Evolutionary conservation across 768 basidiomycete species (phyloP), one percentile per base, ranked within the genome.

Genomic region (Tylopilus sp.): DNA sequence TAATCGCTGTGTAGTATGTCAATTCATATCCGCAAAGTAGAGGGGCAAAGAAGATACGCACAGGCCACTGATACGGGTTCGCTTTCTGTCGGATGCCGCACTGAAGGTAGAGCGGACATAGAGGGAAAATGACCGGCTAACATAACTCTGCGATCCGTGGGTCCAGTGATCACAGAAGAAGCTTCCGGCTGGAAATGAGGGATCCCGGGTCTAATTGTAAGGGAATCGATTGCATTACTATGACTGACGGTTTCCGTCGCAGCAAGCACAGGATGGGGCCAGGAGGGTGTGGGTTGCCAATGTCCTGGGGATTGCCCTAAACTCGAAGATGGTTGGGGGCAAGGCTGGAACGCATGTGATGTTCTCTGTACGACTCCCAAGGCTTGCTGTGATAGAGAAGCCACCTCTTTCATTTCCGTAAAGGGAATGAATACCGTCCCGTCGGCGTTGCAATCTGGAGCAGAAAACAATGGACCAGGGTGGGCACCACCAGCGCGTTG

Each of bases 1-100:
- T 14, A 13, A 48, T 25, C 11, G 54, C 63, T 67, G 46, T 46
- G 22, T 24, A 41, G 45, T 5, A n/a, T 17, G 34, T 60, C 19
- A 67, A 57, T 28, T 19, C 36, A 30, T 26, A 3, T 48, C 13
- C 14, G 4, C 2, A 17, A 21, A 17, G 26, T 31, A 40, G 16
- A 21, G 19, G 19, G 33, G 45, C 14, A 36, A 50, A 22, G 33
- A 36, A 11, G 24, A 30, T n/a, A 55, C 65, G 43, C 48, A 65
- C 65, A 8, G 17, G 49, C 12, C 26, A 30, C 48, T 14, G 38
- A 14, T 34, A 54, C 60, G 54, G 52, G 55, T 47, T 42, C 30
- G 3, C 11, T 24, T 4, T 6, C 16, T 3, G 24, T 3, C n/a
- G 16, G 21, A 26, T 24, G 22, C 3, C 47, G 54, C 28, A 54